These are phyloP conservation scores for Metarhizium guizhouense DNA, from an alignment of 2,329 filamentous ascomycete species.

Conservation along the genomic window DNA sequence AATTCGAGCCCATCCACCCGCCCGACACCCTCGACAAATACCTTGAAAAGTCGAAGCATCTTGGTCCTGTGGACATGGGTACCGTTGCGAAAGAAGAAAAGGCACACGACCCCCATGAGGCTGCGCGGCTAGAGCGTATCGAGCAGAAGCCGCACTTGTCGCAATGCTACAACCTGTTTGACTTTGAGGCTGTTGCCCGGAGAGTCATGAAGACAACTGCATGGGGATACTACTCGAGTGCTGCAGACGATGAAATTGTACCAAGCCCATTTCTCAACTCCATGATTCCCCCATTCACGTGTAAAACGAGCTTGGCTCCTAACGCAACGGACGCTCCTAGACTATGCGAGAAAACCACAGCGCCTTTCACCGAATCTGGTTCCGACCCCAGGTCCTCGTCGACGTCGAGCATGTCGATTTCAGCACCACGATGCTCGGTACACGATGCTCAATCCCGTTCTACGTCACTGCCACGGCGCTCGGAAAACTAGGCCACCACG, in stretches of 20 bases:
- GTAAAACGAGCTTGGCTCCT: neutral
- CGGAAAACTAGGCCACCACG: conserved; percentile 86
- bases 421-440: conserved; percentile 88
- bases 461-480: conserved; percentile 95
- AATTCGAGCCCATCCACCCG: conserved; percentile 82
- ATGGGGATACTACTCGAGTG: conserved; percentile 97
- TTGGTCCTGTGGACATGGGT: conserved; percentile 81
- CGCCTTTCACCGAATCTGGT: conserved; percentile 96
- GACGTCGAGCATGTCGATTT: conserved; percentile 84
- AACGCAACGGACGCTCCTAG: conserved; percentile 30
- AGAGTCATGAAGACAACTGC: conserved; percentile 91
- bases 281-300: too few relatives aligned
- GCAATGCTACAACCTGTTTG: conserved; percentile 87
- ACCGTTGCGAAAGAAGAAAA: conserved; percentile 67
- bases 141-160: conserved; percentile 68
- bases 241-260: conserved; percentile 48
- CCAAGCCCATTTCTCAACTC: conserved; percentile 7
- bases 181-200: conserved; percentile 90
- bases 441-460: conserved; percentile 76
- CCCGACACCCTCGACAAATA: conserved; percentile 83
- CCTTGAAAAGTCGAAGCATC: conserved; percentile 74
- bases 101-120: conserved; percentile 52
- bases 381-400: conserved; percentile 79
- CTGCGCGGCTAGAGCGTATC: conserved; percentile 63
- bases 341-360: conserved; percentile 92